These are phyloP conservation scores for Aspergillus neotritici DNA, from an alignment of 2,329 filamentous ascomycete genomes.

Conservation along the genomic window DNA sequence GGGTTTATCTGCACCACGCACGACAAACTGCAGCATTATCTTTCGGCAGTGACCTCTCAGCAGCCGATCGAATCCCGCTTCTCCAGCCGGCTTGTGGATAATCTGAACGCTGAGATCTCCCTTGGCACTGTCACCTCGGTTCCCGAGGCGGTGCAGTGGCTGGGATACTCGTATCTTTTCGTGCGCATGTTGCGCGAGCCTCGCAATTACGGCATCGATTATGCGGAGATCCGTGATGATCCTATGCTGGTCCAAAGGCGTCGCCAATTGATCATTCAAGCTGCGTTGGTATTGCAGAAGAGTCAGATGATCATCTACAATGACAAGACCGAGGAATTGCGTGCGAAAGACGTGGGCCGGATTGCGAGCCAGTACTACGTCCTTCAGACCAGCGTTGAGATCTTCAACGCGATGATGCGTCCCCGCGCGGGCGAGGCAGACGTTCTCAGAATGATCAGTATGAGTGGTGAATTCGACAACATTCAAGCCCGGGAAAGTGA, in stretches of 20 bases:
- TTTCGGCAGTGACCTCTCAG: conserved; percentile 89
- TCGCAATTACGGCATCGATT: conserved; percentile 89
- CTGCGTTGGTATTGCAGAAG: conserved; percentile 77
- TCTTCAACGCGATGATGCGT: conserved; percentile 94
- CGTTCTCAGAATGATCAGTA: conserved; percentile 90
- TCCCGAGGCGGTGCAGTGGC: conserved; percentile 89
- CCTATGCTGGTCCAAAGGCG: conserved; percentile 80
- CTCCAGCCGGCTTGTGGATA: conserved; percentile 88
- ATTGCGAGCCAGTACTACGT: conserved; percentile 98
- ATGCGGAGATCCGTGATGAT: conserved; percentile 82
- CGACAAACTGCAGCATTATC: conserved; percentile 87
- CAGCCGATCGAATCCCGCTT: conserved; percentile 97
- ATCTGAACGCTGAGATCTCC: conserved; percentile 90
- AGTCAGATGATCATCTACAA: conserved; percentile 99
- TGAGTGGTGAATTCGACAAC: conserved; percentile 97
- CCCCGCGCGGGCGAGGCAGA: conserved; percentile 83
- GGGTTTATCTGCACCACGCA: conserved; percentile 96
- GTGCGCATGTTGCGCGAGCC: conserved; percentile 94
- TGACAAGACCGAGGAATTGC: conserved; percentile 83
- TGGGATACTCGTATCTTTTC: conserved; percentile 95
- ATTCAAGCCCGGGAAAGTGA: conserved; percentile 89
- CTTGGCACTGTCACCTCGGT: conserved; percentile 94
- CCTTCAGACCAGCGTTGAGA: conserved; percentile 83
- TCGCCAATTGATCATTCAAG: conserved; percentile 79
- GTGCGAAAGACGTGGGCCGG: conserved; percentile 88